Evolutionary conservation across 2,329 filamentous ascomycete species (phyloP).

Genomic region (Stemphylium lycopersici): DNA sequence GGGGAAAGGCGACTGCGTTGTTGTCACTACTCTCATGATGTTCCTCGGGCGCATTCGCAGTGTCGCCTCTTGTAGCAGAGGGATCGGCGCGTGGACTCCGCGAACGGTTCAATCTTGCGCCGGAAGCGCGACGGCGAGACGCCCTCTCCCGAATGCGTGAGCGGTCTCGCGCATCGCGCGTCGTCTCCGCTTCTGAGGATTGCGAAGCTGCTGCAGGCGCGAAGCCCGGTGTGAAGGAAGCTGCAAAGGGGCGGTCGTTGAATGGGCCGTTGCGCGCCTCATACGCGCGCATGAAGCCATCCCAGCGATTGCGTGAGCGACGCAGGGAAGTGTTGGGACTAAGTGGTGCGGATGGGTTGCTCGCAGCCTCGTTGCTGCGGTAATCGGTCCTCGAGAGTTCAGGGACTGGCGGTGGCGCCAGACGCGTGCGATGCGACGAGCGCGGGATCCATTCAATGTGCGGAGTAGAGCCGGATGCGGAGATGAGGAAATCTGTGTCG

Average conservation of each 20-base stretch:
- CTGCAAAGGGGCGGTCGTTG: constrained; percentile 29
- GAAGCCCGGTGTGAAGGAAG: constrained; percentile 43
- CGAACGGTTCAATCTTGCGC: constrained; percentile 18
- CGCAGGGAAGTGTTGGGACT: constrained; percentile 21
- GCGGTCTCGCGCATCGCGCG: constrained; percentile 9
- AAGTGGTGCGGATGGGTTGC: constrained; percentile 21
- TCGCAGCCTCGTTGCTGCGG: constrained; percentile 23
- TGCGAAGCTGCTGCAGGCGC: constrained; percentile 37
- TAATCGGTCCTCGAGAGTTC: constrained; percentile 33
- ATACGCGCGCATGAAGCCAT: constrained; percentile 22
- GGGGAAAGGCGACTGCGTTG: constrained; percentile 42
- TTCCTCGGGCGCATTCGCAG: constrained; percentile 19
- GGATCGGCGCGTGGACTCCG: constrained; percentile 15
- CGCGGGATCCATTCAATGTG: constrained; percentile 21
- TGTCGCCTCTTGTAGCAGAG: constrained; percentile 6
- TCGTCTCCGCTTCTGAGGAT: constrained; percentile 8
- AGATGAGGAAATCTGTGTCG: constrained; percentile 25
- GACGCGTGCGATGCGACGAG: constrained; percentile 29
- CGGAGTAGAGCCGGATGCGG: constrained; percentile 17
- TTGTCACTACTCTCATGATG: constrained; percentile 32
- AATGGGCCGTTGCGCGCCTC: constrained; percentile 17
- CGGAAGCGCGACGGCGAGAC: constrained; percentile 15
- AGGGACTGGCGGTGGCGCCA: constrained; percentile 43
- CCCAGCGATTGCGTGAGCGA: constrained; percentile 16
- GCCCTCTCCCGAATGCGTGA: constrained; percentile 9